A percentile compares a stretch with the other conserved stretches of the same genome.
phyloP scores from a whole-genome alignment of 805 yeast species.

The Groenewaldozyma tartarivorans region DNA sequence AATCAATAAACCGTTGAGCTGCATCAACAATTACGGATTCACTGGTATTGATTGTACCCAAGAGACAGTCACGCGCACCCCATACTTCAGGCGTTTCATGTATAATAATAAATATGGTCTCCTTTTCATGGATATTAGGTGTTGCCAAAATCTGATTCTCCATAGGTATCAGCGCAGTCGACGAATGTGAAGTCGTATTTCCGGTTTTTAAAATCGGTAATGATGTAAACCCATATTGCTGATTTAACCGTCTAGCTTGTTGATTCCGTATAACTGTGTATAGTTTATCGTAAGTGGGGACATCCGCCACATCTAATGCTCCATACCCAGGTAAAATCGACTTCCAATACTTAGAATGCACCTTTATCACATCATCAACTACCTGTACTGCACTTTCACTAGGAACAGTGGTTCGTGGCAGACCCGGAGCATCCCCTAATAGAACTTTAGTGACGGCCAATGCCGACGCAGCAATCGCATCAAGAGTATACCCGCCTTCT shows the following conservation, averaged over 20 bases:
- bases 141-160: slow-evolving; percentile 66
- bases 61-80: slow-evolving; percentile 73
- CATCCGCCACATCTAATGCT: slow-evolving; percentile 2
- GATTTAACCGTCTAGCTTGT: slow-evolving; percentile 48
- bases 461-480: slow-evolving; percentile 83
- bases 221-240: slow-evolving; percentile 48
- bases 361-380: slow-evolving; percentile 67
- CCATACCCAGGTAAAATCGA: slow-evolving; percentile 58
- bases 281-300: slow-evolving; percentile 4
- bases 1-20: slow-evolving; percentile 57
- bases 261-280: slow-evolving; percentile 65
- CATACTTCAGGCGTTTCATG: slow-evolving; percentile 92
- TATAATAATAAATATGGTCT: slow-evolving; percentile 58
- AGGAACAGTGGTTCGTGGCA: slow-evolving; percentile 55
- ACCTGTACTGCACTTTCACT: slow-evolving; percentile 68
- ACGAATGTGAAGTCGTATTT: slow-evolving; percentile 1
- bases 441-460: slow-evolving; percentile 84
- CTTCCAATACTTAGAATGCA: slow-evolving; percentile 84
- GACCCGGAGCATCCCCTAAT: slow-evolving; percentile 92
- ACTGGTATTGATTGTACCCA: slow-evolving; percentile 67
- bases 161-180: slow-evolving; percentile 28
- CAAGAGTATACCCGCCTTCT: slow-evolving; percentile 95
- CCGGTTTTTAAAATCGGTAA: slow-evolving; percentile 51
- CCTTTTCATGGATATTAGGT: slow-evolving; percentile 48
- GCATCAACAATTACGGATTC: slow-evolving; percentile 65